Conservation (phyloP, 2,329 filamentous ascomycete species). For the Apiospora malaysiana region DNA sequence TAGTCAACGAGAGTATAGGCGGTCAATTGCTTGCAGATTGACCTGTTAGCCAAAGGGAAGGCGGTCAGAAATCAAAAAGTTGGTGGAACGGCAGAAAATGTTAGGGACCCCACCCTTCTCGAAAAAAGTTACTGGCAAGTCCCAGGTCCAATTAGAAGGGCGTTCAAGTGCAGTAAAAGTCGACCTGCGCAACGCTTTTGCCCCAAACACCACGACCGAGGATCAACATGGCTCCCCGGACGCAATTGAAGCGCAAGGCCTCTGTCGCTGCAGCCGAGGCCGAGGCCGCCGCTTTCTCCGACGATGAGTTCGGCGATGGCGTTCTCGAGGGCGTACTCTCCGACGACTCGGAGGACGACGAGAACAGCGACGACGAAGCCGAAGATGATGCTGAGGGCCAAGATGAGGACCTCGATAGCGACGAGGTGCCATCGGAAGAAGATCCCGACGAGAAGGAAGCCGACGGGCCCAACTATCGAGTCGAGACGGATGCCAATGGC, state of each 20-base stretch:
- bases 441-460: constrained; percentile 46
- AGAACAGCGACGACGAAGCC: constrained; percentile 58
- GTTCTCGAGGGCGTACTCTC: constrained; percentile 64
- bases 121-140: constrained; percentile 15
- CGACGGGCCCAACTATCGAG: constrained; percentile 55
- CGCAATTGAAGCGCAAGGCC: constrained; percentile 69
- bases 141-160: constrained; percentile 3
- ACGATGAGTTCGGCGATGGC: constrained; percentile 64
- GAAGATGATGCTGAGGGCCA: constrained; percentile 51
- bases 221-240: constrained; percentile 46
- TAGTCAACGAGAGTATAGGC: background rate
- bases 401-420: constrained; percentile 51
- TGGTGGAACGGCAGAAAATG: background rate
- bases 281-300: constrained; percentile 57
- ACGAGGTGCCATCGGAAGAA: constrained; percentile 54
- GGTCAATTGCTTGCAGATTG: background rate
- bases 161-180: constrained; percentile 18
- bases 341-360: constrained; percentile 59
- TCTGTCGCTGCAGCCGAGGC: constrained; percentile 58
- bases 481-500: constrained; percentile 85
- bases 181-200: constrained; percentile 16
- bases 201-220: background rate
- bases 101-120: background rate
- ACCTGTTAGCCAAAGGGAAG: background rate
- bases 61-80: background rate